Evolutionary conservation across 768 basidiomycete genomes (phyloP).

Genomic region (Tremella fuciformis): DNA sequence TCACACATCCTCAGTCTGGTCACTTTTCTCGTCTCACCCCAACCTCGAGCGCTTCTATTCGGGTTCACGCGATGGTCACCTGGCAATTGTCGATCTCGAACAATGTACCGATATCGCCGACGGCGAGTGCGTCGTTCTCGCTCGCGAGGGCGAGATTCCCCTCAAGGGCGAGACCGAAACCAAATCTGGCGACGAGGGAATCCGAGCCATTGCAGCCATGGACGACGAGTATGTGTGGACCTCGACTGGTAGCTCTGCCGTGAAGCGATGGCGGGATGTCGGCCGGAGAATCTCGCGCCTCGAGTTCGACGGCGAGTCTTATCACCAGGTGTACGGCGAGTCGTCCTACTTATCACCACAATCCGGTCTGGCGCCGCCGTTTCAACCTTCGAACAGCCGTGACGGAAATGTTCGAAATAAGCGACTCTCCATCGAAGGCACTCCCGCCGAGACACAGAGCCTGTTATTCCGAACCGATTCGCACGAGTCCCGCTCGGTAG

Average conservation of each 20-base stretch:
- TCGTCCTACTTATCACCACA: not conserved
- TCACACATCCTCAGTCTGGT: slow-evolving; percentile 88
- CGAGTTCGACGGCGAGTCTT: slow-evolving; percentile 29
- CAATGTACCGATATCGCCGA: slow-evolving; percentile 75
- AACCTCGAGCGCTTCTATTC: slow-evolving; percentile 87
- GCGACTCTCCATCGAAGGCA: not conserved
- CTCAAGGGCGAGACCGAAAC: slow-evolving; percentile 35
- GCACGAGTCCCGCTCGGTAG: slow-evolving; percentile 37
- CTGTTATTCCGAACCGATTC: slow-evolving; percentile 20
- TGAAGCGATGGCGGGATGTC: slow-evolving; percentile 74
- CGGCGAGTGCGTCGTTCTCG: slow-evolving; percentile 82
- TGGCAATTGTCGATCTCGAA: slow-evolving; percentile 89
- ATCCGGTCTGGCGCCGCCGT: slow-evolving; percentile 12
- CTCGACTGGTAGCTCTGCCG: slow-evolving; percentile 73
- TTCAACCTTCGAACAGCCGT: slow-evolving; percentile 11
- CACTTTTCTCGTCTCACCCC: slow-evolving; percentile 81
- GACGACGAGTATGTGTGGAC: slow-evolving; percentile 88
- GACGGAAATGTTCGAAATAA: not conserved
- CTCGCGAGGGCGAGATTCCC: slow-evolving; percentile 51
- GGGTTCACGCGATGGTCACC: slow-evolving; percentile 80
- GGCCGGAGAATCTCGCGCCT: slow-evolving; percentile 38
- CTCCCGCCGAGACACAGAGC: slow-evolving; percentile 1
- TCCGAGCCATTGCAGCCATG: slow-evolving; percentile 77
- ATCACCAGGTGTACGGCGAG: slow-evolving; percentile 15
- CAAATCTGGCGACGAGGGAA: slow-evolving; percentile 64